Evolutionary conservation across 192 early-diverging fungal genomes (phyloP), one percentile per base, ranked within the genome.

Genomic region (Coemansia sp.): DNA sequence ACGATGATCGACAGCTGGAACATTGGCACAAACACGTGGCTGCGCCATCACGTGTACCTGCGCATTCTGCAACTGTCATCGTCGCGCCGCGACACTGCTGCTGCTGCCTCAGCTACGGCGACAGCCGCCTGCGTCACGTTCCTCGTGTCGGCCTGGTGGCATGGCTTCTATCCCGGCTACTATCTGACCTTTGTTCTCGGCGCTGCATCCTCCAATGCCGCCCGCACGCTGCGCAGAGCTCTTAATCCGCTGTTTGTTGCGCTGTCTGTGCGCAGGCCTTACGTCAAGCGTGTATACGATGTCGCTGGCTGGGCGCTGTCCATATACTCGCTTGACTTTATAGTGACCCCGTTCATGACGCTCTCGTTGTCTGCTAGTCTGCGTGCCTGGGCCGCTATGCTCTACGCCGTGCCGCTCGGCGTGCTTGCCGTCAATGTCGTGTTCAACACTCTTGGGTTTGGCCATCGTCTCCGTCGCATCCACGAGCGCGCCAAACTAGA

Each of bases 101-200:
- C 89, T 8, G 84, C 77, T 20, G 20, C 20, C 20, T 20, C 20
- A 20, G 20, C 20, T 40, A 75, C 80, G 2, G 19, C 77, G 7
- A 48, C n/a, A n/a, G 88, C 92, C n/a, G 89, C 89, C 0, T 61
- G 95, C 37, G 68, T 86, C 25, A 96, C 95, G 7, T 97, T 93
- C 71, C 74, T 86, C 11, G 88, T 90, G 5, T 93, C 91, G 39
- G 93, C 97, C 13, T 86, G 96, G 63, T 99, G 97, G 97, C 97
- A 99, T 67, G 97, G 97, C 40, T 97, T 96, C 78, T 90, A 91
- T 67, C 90, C 92, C 10, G 93, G 91, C 25, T 94, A 94, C 72
- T 94, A 93, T 69, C 70, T 88, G 73, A 89, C 88, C 12, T 93
- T 93, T 81, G 46, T 90, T 0, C 56, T 84, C 12, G 89, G 85